phyloP scores from a whole-genome alignment of 768 basidiomycete genomes.

The Fibroporia radiculosa region DNA sequence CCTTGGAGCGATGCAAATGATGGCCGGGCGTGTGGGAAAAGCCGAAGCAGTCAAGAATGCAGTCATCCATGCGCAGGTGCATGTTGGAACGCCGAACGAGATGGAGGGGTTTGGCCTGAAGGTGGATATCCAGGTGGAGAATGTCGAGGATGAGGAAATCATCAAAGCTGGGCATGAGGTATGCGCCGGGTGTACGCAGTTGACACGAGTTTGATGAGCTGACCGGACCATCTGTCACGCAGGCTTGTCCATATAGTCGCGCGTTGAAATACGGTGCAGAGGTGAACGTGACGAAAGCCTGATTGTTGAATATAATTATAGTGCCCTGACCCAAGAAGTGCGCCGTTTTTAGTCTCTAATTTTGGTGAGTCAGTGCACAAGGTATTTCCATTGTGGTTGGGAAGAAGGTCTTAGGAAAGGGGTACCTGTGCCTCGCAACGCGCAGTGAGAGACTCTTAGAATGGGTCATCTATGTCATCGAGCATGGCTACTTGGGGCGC shows the following conservation, averaged over 20 bases:
- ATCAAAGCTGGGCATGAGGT: constrained; percentile 67
- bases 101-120: constrained; percentile 56
- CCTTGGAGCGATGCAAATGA: constrained; percentile 59
- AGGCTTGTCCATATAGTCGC: constrained; percentile 68
- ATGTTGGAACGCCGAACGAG: constrained; percentile 52
- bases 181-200: no score
- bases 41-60: constrained; percentile 48
- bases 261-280: constrained; percentile 49
- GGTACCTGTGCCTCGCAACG: no score
- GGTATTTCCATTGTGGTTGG: no score
- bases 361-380: no score
- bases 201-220: no score
- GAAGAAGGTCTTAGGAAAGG: no score
- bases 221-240: background rate
- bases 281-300: constrained; percentile 51
- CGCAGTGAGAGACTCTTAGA: no score
- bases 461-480: no score
- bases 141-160: constrained; percentile 56
- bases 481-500: no score
- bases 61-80: constrained; percentile 53
- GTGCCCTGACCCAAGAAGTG: no score
- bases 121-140: constrained; percentile 66
- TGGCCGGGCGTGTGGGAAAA: constrained; percentile 48
- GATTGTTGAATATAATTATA: constrained; percentile 4
- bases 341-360: no score